Percentiles rank a stretch among this genome's conserved stretches.
Evolutionary conservation across 352 stramenopile genomes (phyloP).

Genomic region (Aphanomyces euteiches): DNA sequence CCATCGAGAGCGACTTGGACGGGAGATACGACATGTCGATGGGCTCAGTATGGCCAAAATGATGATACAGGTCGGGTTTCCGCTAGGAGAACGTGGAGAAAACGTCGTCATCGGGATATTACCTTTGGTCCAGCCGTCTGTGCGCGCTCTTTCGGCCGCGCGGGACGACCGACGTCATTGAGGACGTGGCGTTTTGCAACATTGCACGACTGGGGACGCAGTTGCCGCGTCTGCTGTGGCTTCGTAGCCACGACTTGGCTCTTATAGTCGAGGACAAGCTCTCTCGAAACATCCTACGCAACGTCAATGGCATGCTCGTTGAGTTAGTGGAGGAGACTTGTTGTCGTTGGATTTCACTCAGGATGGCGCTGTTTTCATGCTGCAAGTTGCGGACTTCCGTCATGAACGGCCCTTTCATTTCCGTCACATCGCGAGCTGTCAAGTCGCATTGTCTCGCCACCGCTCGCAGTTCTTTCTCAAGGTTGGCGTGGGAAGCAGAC

Average conservation of each 20-base stretch:
- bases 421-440: slow-evolving; percentile 36
- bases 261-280: slow-evolving; percentile 69
- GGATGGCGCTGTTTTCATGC: slow-evolving; percentile 64
- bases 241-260: neutral
- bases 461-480: slow-evolving; percentile 4
- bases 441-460: neutral
- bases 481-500: neutral
- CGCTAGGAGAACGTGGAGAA: too few species aligned
- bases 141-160: too few species aligned
- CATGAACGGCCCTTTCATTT: slow-evolving; percentile 52
- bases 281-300: slow-evolving; percentile 49
- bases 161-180: too few species aligned
- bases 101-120: too few species aligned
- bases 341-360: slow-evolving; percentile 61
- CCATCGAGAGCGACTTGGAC: too few species aligned
- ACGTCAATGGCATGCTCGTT: neutral
- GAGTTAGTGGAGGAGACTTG: slow-evolving; percentile 36
- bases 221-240: neutral
- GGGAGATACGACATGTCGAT: too few species aligned
- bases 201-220: neutral
- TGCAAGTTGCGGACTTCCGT: slow-evolving; percentile 57
- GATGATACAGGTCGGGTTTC: too few species aligned
- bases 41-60: too few species aligned
- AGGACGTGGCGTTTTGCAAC: neutral
- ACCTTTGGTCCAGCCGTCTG: too few species aligned